Evolutionary conservation across 1,284 basidiomycete species (phyloP), one percentile per base, ranked within the genome.

Genomic region (Wallemia ichthyophaga): DNA sequence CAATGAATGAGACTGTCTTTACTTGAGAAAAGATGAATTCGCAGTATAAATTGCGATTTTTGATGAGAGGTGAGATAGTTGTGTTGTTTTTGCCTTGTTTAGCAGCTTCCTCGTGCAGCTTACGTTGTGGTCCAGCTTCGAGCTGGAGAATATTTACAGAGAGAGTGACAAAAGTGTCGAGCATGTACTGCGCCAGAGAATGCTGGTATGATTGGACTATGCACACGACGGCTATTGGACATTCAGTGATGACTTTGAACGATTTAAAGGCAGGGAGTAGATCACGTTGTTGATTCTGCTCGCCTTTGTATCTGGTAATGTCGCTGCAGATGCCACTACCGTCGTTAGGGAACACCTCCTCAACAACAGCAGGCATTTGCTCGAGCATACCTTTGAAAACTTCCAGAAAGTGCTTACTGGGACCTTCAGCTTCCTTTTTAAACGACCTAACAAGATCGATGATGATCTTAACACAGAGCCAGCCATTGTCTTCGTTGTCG

Each of bases 401-500:
- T 62, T 80, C 74, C 62, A 92, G 76, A 71, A 94, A 91, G 57
- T 87, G 83, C 61, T 78, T 72, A 48, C 89, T 76, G 60, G 81
- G 76, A 3, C 85, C 80, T 64, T 89, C 87, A 11, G 81, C 78
- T 60, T 85, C 73, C n/a, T 77, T 72, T 67, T 82, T 75, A 65
- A 79, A 80, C 24, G 74, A 74, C 55, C 83, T 79, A 62, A 79
- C 73, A 27, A 82, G 70, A 70, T 99, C 94, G 62, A 89, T 82
- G 65, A 94, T 78, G 61, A 83, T 83, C 71, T 98, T 98, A 76
- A 92, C 86, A 60, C 83, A 86, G 1, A 83, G 76, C 27, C 83
- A 77, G 1, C 85, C 94, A 66, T 91, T 94, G 67, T 99, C 94
- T 71, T 99, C 94, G 67, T 94, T 96, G 73, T 99, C 95, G 63